Base-by-base conservation (phyloP, 768 basidiomycete genomes). In the Terana coerulea region DNA sequence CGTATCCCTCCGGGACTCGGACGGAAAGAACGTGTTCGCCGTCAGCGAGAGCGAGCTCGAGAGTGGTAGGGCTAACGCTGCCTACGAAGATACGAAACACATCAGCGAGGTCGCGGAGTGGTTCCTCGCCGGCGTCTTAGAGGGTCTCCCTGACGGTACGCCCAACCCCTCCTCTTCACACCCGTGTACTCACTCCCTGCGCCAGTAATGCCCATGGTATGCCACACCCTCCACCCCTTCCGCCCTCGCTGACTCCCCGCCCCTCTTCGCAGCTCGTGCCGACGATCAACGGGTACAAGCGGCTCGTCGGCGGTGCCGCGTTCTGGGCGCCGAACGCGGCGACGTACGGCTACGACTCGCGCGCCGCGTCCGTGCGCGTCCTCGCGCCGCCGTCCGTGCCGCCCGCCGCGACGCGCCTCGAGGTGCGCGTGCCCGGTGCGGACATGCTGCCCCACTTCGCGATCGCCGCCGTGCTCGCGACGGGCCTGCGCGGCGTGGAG, bases 221-320 rank as follows among this genome's bases (percentile, higher is more conserved):
- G 76, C 58, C 9, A 25, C 6, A 6, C 17, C 28, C 7, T 31
- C 7, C 19, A 30, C 5, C n/a, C 9, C 2, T 52, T 3, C 9
- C 22, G 12, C 3, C 17, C 1, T 42, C 10, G 10, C 3, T 22
- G 5, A 12, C 9, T 30, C 26, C 34, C n/a, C 19, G 11, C 17
- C 15, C 15, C 31, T 25, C 35, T 24, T 40, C 22, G 2, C 44
- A 91, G 88, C 67, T 91, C 22, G 88, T 91, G 14, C 93, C 91
- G 1, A 95, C 90, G 0, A 86, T 97, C 69, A 95, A 95, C 62
- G 94, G 95, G 7, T 99, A 99, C 74, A 99, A 98, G 65, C 91
- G 97, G 14, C 81, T 99, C 7, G 86, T 91, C 17, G 94, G 90
- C 17, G 94, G 94, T 11, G 92, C 94, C 65, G 86, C 87, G 3